Conservation (phyloP, 2,329 filamentous ascomycete genomes). For the Rutstroemia sp. region DNA sequence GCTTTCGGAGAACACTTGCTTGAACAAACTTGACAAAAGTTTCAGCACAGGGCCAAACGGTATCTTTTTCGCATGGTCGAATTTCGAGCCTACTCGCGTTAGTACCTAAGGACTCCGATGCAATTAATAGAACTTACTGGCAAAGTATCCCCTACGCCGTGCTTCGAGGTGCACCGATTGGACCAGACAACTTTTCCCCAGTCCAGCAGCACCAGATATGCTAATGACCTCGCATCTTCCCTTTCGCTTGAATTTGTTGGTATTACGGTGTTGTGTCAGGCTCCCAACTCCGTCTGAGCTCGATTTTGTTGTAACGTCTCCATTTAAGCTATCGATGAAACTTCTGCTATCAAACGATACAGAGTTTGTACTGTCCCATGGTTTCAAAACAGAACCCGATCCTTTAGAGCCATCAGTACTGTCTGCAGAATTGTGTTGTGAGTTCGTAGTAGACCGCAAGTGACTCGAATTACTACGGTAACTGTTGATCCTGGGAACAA, state of each 20-base stretch:
- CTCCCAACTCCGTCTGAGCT: slow-evolving; percentile 27
- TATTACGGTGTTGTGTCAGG: slow-evolving; percentile 21
- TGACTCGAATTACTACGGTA: slow-evolving; percentile 13
- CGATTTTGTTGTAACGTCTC: slow-evolving; percentile 9
- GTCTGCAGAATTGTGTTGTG: slow-evolving; percentile 21
- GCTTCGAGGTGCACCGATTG: slow-evolving; percentile 56
- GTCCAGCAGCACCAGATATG: slow-evolving; percentile 53
- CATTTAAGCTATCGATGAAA: slow-evolving; percentile 16
- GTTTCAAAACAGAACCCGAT: slow-evolving; percentile 10
- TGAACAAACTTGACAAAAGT: slow-evolving; percentile 58
- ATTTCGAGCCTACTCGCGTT: slow-evolving; percentile 42
- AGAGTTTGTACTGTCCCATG: slow-evolving; percentile 26
- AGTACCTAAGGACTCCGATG: neutral
- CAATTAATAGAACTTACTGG: slow-evolving; percentile 29
- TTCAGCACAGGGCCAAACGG: slow-evolving; percentile 58
- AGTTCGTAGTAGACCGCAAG: slow-evolving; percentile 16
- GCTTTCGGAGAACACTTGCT: slow-evolving; percentile 59
- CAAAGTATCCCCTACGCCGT: slow-evolving; percentile 54
- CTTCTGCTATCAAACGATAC: slow-evolving; percentile 19
- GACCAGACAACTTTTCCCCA: slow-evolving; percentile 60
- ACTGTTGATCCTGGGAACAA: slow-evolving; percentile 10
- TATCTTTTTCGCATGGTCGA: slow-evolving; percentile 52
- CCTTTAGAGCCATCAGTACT: slow-evolving; percentile 14
- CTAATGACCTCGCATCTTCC: slow-evolving; percentile 58
- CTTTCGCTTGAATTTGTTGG: slow-evolving; percentile 48